These are phyloP conservation scores for Opeltia flavorubescens DNA, from an alignment of 495 filamentous ascomycete genomes.

Conservation along the genomic window DNA sequence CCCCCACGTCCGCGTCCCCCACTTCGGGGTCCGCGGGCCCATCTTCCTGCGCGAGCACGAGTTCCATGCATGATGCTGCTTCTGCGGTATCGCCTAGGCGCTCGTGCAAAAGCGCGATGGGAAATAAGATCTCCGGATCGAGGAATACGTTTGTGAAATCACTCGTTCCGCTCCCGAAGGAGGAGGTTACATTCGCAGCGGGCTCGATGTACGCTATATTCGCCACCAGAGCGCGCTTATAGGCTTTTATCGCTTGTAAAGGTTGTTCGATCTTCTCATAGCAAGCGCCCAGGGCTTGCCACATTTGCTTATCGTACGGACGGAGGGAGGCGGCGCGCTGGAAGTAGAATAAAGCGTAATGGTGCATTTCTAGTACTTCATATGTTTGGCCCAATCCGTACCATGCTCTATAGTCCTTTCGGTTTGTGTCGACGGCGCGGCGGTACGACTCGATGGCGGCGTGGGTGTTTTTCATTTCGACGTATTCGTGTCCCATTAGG, in stretches of 20 bases:
- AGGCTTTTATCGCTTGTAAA: slow-evolving; percentile 78
- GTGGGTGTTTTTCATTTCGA: slow-evolving; percentile 98
- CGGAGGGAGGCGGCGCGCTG: slow-evolving; percentile 83
- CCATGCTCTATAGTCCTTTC: slow-evolving; percentile 96
- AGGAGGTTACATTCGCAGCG: slow-evolving; percentile 20
- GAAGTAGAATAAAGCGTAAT: slow-evolving; percentile 94
- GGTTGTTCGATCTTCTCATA: slow-evolving; percentile 74
- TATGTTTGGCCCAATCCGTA: slow-evolving; percentile 96
- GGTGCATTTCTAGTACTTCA: slow-evolving; percentile 94
- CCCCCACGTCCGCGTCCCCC: slow-evolving; percentile 32
- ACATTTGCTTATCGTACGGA: slow-evolving; percentile 95
- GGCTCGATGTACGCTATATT: slow-evolving; percentile 58
- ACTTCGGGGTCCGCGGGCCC: slow-evolving; percentile 25
- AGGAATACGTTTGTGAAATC: slow-evolving; percentile 22
- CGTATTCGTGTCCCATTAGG: slow-evolving; percentile 97
- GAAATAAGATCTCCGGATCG: slow-evolving; percentile 79
- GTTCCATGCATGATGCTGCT: slow-evolving; percentile 84
- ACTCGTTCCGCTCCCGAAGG: slow-evolving; percentile 28
- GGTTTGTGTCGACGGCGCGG: slow-evolving; percentile 89
- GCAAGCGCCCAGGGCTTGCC: slow-evolving; percentile 88
- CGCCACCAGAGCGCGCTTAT: slow-evolving; percentile 79
- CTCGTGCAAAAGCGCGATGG: slow-evolving; percentile 85
- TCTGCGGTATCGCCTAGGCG: slow-evolving; percentile 58
- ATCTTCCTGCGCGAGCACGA: slow-evolving; percentile 74
- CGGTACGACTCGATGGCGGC: slow-evolving; percentile 96